Evolutionary conservation across 2,329 filamentous ascomycete species (phyloP), one percentile per base, ranked within the genome.

Genomic region (Colletotrichum musae): DNA sequence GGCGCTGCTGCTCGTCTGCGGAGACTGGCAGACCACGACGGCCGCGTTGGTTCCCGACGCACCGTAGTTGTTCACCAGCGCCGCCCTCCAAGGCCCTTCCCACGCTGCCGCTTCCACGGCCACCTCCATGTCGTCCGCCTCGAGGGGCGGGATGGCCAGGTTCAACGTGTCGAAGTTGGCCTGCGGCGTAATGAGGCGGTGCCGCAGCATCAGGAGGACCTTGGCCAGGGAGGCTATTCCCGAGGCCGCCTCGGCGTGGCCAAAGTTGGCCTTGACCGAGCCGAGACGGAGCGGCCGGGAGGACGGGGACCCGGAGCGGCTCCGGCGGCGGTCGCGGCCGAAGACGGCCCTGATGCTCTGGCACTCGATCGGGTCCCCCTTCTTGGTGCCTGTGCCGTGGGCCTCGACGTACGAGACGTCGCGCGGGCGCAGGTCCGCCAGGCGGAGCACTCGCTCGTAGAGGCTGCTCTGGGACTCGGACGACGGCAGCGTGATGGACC

Each of bases 371-470:
- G 65, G 64, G 62, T 79, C 77, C 9, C 81, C 79, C 16, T 75
- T 76, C 4, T 72, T 72, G 0, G 82, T 84, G n/a, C 81, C 82
- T 0, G 82, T 85, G 1, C 82, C 83, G 61, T 78, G 80, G 5
- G 77, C 75, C 68, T 82, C 80, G 41, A 81, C 74, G 64, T 74
- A 80, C n/a, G 39, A 32, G 0, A 74, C 77, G 2, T 73, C 52
- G 5, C 58, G 41, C 4, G 73, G 70, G 32, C 77, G 72, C 3
- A 79, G 74, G 5, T 74, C 81, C 48, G 87, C 85, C 48, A 87
- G 84, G 43, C 83, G 83, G 5, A 90, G 82, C 12, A 91, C 82
- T 57, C 84, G 84, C 73, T 86, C 85, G 77, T 89, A 91, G 2
- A 75, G 64, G 2, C 48, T 57, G 21, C 70, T 64, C 51, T 74